Conservation (phyloP, 2,329 filamentous ascomycete species). For the Talaromyces amestolkiae region DNA sequence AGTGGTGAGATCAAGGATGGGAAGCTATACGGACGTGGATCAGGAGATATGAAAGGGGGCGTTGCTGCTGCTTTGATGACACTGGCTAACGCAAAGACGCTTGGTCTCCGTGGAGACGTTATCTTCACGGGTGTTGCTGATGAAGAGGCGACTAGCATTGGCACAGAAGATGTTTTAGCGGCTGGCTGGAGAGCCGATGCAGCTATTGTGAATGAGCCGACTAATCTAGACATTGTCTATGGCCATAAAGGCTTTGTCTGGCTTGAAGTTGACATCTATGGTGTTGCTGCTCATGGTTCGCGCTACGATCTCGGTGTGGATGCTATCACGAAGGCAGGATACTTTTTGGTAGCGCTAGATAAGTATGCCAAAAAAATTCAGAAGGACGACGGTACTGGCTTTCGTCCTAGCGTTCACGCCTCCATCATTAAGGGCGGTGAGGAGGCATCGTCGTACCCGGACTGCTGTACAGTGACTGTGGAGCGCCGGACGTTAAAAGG, state of each 20-base stretch:
- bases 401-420: background rate
- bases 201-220: slow-evolving; percentile 37
- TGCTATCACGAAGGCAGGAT: slow-evolving; percentile 48
- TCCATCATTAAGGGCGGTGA: background rate
- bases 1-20: background rate
- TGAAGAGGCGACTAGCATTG: slow-evolving; percentile 52
- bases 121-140: slow-evolving; percentile 56
- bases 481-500: background rate
- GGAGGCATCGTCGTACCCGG: background rate
- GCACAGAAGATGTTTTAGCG: slow-evolving; percentile 51
- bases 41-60: slow-evolving; percentile 41
- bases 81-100: slow-evolving; percentile 36
- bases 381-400: background rate
- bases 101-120: slow-evolving; percentile 47
- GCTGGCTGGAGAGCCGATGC: slow-evolving; percentile 56
- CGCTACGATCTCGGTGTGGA: slow-evolving; percentile 48
- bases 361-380: background rate
- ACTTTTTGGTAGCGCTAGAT: background rate
- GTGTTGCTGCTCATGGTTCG: slow-evolving; percentile 38
- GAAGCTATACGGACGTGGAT: background rate
- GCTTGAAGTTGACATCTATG: slow-evolving; percentile 35
- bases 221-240: background rate
- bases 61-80: slow-evolving; percentile 49
- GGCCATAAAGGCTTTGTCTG: slow-evolving; percentile 52
- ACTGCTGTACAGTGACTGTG: background rate